phyloP scores from a whole-genome alignment of 2,329 filamentous ascomycete genomes.

The Claviceps sp. region DNA sequence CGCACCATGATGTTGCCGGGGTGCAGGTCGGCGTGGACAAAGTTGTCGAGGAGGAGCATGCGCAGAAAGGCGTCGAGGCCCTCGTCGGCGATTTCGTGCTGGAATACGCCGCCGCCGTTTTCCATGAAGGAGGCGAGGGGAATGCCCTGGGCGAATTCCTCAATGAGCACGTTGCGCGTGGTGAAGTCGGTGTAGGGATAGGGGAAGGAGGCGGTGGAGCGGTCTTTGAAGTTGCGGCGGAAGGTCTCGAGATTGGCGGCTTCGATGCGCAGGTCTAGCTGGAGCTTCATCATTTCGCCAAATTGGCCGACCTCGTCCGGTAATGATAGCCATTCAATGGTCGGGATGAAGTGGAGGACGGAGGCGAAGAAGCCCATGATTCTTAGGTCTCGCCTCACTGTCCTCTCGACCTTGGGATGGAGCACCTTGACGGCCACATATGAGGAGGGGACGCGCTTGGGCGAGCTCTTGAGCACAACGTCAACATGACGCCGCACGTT shows the following conservation, averaged over 20 bases:
- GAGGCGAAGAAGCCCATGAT: slow-evolving; percentile 92
- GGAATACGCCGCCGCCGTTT: slow-evolving; percentile 82
- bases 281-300: slow-evolving; percentile 97
- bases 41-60: slow-evolving; percentile 96
- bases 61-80: slow-evolving; percentile 90
- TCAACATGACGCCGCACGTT: slow-evolving; percentile 74
- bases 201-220: slow-evolving; percentile 92
- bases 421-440: slow-evolving; percentile 95
- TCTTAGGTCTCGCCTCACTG: slow-evolving; percentile 75
- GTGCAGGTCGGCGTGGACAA: slow-evolving; percentile 90
- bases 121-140: slow-evolving; percentile 82
- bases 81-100: slow-evolving; percentile 87
- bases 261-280: slow-evolving; percentile 89
- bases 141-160: slow-evolving; percentile 92
- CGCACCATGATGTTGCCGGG: slow-evolving; percentile 99
- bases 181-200: slow-evolving; percentile 89
- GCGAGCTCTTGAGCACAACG: slow-evolving; percentile 72
- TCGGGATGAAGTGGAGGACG: slow-evolving; percentile 73
- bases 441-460: slow-evolving; percentile 71
- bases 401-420: slow-evolving; percentile 80
- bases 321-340: slow-evolving; percentile 92
- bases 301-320: slow-evolving; percentile 91
- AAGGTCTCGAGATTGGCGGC: slow-evolving; percentile 81
- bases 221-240: slow-evolving; percentile 76
- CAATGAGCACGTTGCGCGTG: slow-evolving; percentile 80